Conservation (phyloP, 805 yeast species). For the Cyberlindnera euphorbiae region DNA sequence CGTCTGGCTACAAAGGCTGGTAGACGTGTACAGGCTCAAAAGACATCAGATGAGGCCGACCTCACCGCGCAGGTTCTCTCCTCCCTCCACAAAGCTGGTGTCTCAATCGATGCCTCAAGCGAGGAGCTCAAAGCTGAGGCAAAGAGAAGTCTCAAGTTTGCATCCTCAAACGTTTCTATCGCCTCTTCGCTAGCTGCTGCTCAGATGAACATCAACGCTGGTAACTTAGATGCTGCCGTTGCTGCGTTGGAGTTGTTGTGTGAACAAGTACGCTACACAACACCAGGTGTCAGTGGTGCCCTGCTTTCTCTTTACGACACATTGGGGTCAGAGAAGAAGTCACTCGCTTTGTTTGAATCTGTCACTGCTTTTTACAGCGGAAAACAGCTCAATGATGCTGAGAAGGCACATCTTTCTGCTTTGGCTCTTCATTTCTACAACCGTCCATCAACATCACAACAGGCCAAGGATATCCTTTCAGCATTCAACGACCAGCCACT, state of each 20-base stretch:
- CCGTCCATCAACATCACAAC: conserved; percentile 2
- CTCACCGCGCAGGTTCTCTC: conserved; percentile 13
- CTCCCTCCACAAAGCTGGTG: conserved; percentile 14
- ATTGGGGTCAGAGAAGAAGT: conserved; percentile 34
- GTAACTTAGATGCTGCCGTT: conserved; percentile 32
- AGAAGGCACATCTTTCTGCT: conserved; percentile 3
- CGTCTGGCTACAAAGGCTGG: conserved; percentile 19
- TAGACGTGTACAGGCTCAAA: conserved; percentile 10
- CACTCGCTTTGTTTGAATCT: conserved; percentile 27
- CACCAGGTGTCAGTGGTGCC: conserved; percentile 48
- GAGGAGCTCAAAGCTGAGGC: conserved; percentile 23
- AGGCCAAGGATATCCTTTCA: conserved; percentile 5
- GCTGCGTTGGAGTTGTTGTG: conserved; percentile 32
- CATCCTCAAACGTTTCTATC: conserved; percentile 26
- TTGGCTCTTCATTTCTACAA: conserved; percentile 5
- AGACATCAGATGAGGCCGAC: conserved; percentile 7
- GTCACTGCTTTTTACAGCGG: not conserved
- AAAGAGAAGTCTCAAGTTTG: conserved; percentile 31
- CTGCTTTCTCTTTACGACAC: conserved; percentile 46
- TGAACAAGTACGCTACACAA: conserved; percentile 11
- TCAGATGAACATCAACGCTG: conserved; percentile 29
- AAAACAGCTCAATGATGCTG: not conserved
- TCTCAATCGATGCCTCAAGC: conserved; percentile 8
- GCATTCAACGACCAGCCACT: conserved; percentile 3
- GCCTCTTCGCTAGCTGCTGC: conserved; percentile 31